These are phyloP conservation scores for Morella rubra DNA, from an alignment of 306 rosid genomes.

Conservation along the genomic window DNA sequence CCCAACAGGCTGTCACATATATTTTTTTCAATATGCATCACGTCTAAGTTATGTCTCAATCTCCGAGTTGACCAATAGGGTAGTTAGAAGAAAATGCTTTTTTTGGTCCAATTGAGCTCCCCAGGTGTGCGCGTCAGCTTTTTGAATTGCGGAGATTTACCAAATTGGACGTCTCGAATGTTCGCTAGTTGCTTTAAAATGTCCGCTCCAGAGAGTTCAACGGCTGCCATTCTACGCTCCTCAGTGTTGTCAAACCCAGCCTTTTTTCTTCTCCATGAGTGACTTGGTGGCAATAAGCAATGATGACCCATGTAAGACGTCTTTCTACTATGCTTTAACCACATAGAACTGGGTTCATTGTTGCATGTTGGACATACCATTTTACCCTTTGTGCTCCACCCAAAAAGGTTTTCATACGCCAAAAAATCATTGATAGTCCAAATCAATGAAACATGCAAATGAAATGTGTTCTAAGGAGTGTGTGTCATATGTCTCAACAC, in stretches of 20 bases:
- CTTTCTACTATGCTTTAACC: neutral
- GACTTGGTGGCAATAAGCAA: neutral
- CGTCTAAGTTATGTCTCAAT: neutral
- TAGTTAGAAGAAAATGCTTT: neutral
- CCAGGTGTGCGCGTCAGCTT: no score
- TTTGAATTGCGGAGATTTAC: no score
- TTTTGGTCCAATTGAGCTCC: neutral
- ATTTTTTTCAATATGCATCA: neutral
- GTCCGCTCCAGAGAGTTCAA: neutral
- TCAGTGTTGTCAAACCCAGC: neutral
- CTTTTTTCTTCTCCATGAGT: neutral
- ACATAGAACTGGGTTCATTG: neutral
- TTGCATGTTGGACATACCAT: neutral
- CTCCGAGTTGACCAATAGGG: neutral
- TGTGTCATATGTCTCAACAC: neutral
- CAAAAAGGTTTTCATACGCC: neutral
- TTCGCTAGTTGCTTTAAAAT: neutral
- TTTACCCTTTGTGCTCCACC: neutral
- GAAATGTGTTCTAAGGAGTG: neutral
- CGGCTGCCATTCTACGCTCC: neutral
- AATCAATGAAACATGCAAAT: neutral
- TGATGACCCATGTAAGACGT: neutral
- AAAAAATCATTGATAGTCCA: slow-evolving; percentile 25
- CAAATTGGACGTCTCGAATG: no score
- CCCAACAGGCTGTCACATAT: neutral